Base-by-base conservation (phyloP, 2,329 filamentous ascomycete species). In the Epicoccum nigrum region DNA sequence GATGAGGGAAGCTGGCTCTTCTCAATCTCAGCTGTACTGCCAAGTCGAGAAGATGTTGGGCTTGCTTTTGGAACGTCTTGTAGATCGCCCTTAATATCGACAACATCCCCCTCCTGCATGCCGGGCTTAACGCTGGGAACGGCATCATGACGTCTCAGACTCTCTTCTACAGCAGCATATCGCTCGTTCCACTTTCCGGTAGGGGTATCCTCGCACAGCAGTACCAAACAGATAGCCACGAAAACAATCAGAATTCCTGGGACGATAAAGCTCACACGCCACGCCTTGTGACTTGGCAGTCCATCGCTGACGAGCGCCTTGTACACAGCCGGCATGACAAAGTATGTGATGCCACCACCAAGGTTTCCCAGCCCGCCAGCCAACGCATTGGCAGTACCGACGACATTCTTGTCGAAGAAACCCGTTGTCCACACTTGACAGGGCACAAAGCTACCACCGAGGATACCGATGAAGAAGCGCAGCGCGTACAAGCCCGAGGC, bases 321-420 rank as follows among this genome's bases (percentile, higher is more conserved):
- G 73, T 87, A 93, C 43, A 96, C 85, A 4, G 89, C 89, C 0
- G 92, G 91, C 91, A 96, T 95, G 63, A 93, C 83, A 71, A 95
- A 94, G 76, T 67, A 67, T 5, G 64, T 68, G 20, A 67, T 60
- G 9, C 65, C 65, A 17, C 65, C 65, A 33, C 65, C 65, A 1
- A 67, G 54, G 23, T 68, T 68, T 15, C 65, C 65, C 9, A 67
- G 44, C 5, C 65, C 92, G 34, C 86, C 92, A 0, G 90, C 87
- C 6, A 96, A 74, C 7, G 90, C 87, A 68, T 96, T 96, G 54
- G 91, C 89, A 2, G 89, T 91, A 34, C 92, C 92, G n/a, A 96
- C 88, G n/a, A 96, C 82, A 65, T 92, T 93, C 79, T 92, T 94
- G 76, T 96, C 91, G 69, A 92, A 96, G 78, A 95, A 96, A 0